Conservation (phyloP, 345 rosid species). For the Gossypium mustelinum region DNA sequence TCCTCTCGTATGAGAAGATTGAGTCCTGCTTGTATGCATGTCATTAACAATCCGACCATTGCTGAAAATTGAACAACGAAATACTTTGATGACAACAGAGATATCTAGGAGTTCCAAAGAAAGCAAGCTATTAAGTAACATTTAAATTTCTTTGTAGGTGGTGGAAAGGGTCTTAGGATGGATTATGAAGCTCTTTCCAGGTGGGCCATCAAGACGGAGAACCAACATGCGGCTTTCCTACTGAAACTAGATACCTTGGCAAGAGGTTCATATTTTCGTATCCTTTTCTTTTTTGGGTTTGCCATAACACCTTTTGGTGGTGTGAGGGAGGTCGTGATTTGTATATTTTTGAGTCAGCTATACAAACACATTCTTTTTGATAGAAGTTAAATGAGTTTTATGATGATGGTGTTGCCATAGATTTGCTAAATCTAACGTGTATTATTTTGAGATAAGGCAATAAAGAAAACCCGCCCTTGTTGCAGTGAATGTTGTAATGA, state of each 20-base stretch:
- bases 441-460: constrained; percentile 29
- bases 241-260: constrained; percentile 11
- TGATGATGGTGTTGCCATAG: constrained; percentile 11
- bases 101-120: background rate
- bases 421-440: constrained; percentile 16
- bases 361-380: constrained; percentile 37
- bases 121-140: background rate
- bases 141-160: constrained; percentile 43
- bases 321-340: constrained; percentile 29
- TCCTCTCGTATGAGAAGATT: background rate
- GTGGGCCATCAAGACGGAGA: constrained; percentile 81
- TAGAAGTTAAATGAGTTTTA: constrained; percentile 16
- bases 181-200: constrained; percentile 97
- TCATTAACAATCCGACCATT: background rate
- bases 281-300: background rate
- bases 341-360: constrained; percentile 38
- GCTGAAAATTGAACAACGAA: background rate
- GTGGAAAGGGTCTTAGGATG: constrained; percentile 98
- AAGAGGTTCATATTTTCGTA: background rate
- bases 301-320: constrained; percentile 15
- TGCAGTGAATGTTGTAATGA: constrained; percentile 16
- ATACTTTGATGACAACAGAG: background rate
- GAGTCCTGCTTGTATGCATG: background rate
- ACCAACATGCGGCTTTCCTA: constrained; percentile 77
- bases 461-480: constrained; percentile 14